Evolutionary conservation across 164 flowering plant genomes (phyloP).

Genomic region (Echeveria elegans): DNA sequence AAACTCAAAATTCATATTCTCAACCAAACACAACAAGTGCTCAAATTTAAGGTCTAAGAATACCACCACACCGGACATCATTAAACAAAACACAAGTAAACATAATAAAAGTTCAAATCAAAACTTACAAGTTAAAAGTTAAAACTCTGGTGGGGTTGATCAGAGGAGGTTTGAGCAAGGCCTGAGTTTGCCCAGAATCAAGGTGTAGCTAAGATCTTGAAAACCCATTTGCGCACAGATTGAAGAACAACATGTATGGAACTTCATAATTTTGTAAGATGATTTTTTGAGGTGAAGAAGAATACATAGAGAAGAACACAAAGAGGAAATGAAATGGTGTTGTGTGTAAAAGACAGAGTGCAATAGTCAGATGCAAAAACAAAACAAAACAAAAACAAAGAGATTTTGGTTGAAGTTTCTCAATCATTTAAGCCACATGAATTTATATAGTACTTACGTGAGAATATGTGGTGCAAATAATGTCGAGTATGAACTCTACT

Average conservation of each 20-base stretch:
- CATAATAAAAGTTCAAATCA: not conserved
- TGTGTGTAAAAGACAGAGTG: not conserved
- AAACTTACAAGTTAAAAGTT: not conserved
- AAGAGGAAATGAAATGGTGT: not conserved
- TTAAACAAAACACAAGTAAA: not conserved
- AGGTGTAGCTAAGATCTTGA: not conserved
- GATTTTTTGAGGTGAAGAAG: not conserved
- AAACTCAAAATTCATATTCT: not conserved
- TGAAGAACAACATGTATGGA: not conserved
- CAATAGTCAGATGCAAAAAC: not conserved
- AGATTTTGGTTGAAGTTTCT: not conserved
- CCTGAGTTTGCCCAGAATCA: slow-evolving; percentile 1
- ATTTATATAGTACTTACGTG: not conserved
- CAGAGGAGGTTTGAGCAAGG: not conserved
- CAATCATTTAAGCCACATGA: not conserved
- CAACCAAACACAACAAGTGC: not conserved
- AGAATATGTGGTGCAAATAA: not conserved
- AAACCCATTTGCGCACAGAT: not conserved
- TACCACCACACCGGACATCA: not conserved
- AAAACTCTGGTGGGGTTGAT: not conserved
- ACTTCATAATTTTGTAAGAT: not conserved
- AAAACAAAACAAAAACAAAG: not conserved
- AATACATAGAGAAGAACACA: not conserved
- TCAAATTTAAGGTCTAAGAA: not conserved
- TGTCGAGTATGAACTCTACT: not conserved